Percentiles rank a stretch among this genome's conserved stretches.
Evolutionary conservation across 228 moss, liverwort and hornwort species (phyloP).

Genomic region (Sphagnum magellanicum): DNA sequence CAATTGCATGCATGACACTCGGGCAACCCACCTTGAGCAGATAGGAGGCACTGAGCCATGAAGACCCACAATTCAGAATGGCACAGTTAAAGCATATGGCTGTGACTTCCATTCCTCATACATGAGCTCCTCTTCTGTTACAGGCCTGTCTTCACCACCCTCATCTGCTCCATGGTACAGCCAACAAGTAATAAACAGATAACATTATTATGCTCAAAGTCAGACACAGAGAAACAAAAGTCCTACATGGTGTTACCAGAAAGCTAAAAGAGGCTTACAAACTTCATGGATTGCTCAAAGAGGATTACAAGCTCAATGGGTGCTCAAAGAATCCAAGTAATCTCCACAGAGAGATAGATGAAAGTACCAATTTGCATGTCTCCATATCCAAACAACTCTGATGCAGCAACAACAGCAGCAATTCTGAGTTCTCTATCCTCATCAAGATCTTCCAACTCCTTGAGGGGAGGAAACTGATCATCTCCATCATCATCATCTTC

Average conservation of each 20-base stretch:
- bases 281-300: no score
- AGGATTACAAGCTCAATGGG: no score
- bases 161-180: no score
- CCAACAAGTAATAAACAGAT: slow-evolving; percentile 6
- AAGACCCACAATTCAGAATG: slow-evolving; percentile 81
- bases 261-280: no score
- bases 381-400: slow-evolving; percentile 37
- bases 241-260: no score
- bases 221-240: neutral
- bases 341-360: neutral
- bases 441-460: slow-evolving; percentile 48
- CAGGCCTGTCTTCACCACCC: slow-evolving; percentile 29
- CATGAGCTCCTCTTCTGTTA: slow-evolving; percentile 41
- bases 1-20: no score
- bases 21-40: slow-evolving; percentile 92
- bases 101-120: slow-evolving; percentile 67
- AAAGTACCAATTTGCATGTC: slow-evolving; percentile 46
- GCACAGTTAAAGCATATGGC: slow-evolving; percentile 84
- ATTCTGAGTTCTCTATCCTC: slow-evolving; percentile 43
- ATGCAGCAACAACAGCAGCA: no score
- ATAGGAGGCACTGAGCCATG: slow-evolving; percentile 89
- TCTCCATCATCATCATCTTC: no score
- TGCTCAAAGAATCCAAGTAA: neutral
- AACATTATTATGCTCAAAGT: neutral
- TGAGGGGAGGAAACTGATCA: slow-evolving; percentile 29